Base-by-base conservation (phyloP, 192 early-diverging fungal genomes). In the Coemansia sp. region DNA sequence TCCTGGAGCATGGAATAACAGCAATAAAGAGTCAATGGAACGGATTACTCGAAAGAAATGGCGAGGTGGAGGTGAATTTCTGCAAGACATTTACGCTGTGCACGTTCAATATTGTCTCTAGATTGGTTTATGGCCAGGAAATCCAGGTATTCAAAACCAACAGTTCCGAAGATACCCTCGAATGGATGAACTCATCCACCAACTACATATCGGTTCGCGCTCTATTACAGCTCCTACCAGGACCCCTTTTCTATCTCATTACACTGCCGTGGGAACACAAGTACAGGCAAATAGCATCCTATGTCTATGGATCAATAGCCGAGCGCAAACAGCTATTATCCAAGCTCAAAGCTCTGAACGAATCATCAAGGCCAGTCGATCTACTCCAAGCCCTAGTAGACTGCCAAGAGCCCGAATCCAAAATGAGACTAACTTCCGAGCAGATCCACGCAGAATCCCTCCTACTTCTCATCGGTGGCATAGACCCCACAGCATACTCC, bases 381-480 rank as follows among this genome's bases (percentile, higher is more conserved):
- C 23, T 79, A 13, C 58, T 79, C 0, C 76, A 79, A 33, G 70
- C 76, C 11, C 53, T 79, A 13, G 33, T 79, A 11, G 76, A 79
- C 18, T 66, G 70, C 57, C 57, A 58, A 43, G 61, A 79, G 14
- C 60, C 70, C 5, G 36, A 59, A 11, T 65, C 70, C 24, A 62
- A 43, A 21, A 31, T 62, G 7, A 39, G 21, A 0, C 11, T 79
- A 33, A 39, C 20, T 1, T 8, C 33, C 1, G 61, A 79, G 3
- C 53, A 79, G 28, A 69, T 79, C n/a, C 66, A 61, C 14, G 63
- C 76, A 6, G 76, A 79, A 35, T 53, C 63, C 1, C 51, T 69
- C 2, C 37, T 73, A 13, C 60, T 73, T 14, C 61, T 79, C 0
- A 68, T 79, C 2, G 76, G 66, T 1, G 76, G 67, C 0, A 70